Percentiles rank a stretch among this genome's conserved stretches.
Evolutionary conservation across 441 rosid genomes (phyloP).

Genomic region (Manihot esculenta): DNA sequence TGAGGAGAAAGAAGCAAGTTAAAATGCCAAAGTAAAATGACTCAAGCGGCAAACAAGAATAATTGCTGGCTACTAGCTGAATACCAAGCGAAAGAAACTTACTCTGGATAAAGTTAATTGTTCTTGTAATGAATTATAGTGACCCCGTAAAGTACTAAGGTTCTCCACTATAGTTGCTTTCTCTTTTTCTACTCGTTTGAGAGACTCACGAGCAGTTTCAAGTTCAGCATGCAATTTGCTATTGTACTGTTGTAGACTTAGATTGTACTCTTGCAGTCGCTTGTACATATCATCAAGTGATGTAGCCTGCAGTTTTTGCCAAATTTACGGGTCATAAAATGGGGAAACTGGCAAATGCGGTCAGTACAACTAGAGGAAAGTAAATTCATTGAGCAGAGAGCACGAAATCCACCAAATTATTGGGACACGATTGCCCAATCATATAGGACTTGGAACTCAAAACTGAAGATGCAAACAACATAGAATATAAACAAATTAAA

Average conservation of each 20-base stretch:
- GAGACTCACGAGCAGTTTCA: conserved; percentile 54
- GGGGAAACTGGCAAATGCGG: conserved; percentile 35
- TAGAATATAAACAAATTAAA: neutral
- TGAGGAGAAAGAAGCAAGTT: neutral
- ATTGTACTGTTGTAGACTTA: conserved; percentile 81
- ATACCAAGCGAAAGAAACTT: conserved; percentile 23
- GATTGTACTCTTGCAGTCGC: conserved; percentile 82
- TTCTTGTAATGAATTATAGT: conserved; percentile 78
- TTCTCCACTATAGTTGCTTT: conserved; percentile 80
- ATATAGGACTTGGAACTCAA: neutral
- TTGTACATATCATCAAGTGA: conserved; percentile 75
- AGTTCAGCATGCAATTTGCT: conserved; percentile 70
- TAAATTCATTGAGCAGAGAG: neutral
- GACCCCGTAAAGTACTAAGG: conserved; percentile 82
- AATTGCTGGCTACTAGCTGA: neutral
- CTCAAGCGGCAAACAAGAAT: neutral
- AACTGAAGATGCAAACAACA: neutral
- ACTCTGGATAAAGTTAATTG: conserved; percentile 75
- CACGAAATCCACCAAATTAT: neutral
- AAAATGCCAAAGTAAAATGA: neutral
- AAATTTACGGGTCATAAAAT: conserved; percentile 36
- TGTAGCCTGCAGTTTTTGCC: conserved; percentile 47
- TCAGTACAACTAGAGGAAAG: neutral
- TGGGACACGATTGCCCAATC: neutral
- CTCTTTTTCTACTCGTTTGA: conserved; percentile 71